These are phyloP conservation scores for Lathyrus sativus DNA, from an alignment of 306 rosid species.

Conservation along the genomic window DNA sequence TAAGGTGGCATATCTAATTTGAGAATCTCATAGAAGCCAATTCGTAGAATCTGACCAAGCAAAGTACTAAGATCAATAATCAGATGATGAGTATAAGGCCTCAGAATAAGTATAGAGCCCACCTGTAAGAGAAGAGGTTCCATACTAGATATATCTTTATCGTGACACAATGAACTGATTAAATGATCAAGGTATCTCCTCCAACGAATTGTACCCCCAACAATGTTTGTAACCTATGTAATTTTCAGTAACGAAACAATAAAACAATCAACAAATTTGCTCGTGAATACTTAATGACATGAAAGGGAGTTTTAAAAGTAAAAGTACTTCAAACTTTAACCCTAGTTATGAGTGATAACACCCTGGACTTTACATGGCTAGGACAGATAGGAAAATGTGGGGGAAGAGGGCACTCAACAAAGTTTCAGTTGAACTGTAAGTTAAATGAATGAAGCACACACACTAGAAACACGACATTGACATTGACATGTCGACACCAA, in stretches of 20 bases:
- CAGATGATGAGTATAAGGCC: constrained; percentile 2
- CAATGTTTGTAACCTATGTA: constrained; percentile 77
- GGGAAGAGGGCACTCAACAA: neutral
- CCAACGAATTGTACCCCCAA: constrained; percentile 91
- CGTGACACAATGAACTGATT: constrained; percentile 66
- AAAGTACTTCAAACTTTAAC: constrained; percentile 27
- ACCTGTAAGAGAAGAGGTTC: constrained; percentile 95
- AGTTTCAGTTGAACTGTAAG: neutral
- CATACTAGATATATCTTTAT: constrained; percentile 62
- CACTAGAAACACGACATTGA: no score
- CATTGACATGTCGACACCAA: no score
- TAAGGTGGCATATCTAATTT: constrained; percentile 85
- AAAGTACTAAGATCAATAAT: constrained; percentile 30
- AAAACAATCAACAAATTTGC: constrained; percentile 18
- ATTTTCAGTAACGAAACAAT: neutral
- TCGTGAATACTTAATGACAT: constrained; percentile 13
- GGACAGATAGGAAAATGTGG: neutral
- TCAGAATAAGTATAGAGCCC: constrained; percentile 14
- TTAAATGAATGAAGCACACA: no score
- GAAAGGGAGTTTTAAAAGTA: constrained; percentile 20
- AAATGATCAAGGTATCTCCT: constrained; percentile 85
- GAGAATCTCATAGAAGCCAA: constrained; percentile 79
- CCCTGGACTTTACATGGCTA: neutral
- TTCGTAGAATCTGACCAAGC: constrained; percentile 68
- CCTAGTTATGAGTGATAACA: constrained; percentile 2